Evolutionary conservation across 1,139 yeast species (phyloP), one percentile per base, ranked within the genome.

Genomic region (Diutina neorugosa): DNA sequence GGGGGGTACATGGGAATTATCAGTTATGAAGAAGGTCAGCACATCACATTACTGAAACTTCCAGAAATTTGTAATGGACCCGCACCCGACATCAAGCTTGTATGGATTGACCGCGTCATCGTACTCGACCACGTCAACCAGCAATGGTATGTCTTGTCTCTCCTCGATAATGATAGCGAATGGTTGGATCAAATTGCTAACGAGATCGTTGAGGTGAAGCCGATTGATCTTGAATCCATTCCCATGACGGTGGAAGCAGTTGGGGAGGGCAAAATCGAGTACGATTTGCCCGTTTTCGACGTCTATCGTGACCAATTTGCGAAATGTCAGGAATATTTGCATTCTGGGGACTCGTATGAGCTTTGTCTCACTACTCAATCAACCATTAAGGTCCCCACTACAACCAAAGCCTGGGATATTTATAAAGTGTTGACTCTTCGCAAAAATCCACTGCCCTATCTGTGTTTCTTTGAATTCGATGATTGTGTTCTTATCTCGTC

Each of bases 281-380:
- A 82, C 53, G 70, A 68, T 25, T 67, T 73, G 54, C 96, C 96
- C 0, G 69, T 77, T 21, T 76, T 78, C 56, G 71, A 71, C 0
- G 63, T 68, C 1, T 93, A 91, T 65, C 65, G 71, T 8, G 58
- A 70, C 2, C 81, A 80, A 52, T 87, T 90, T 61, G 63, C 71
- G 1, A 59, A 69, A 53, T 88, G 96, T 63, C 95, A 89, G 65
- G 76, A 80, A 20, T 81, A 70, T 58, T 73, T 94, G 50, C 81
- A 77, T 54, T 70, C 83, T 4, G 99, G 99, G 11, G 95, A 93
- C 62, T 90, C 98, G 1, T 94, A 94, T 62, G 99, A 94, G 64
- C 75, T 94, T 25, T 93, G 98, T 63, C 74, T 93, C 44, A 93
- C 98, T 0, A 84, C 87, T 0, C 87, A 81, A 58, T 88, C 95